A percentile compares a stretch with the other conserved stretches of the same genome.
phyloP scores from a whole-genome alignment of 352 stramenopile species.

The Phytophthora lateralis region DNA sequence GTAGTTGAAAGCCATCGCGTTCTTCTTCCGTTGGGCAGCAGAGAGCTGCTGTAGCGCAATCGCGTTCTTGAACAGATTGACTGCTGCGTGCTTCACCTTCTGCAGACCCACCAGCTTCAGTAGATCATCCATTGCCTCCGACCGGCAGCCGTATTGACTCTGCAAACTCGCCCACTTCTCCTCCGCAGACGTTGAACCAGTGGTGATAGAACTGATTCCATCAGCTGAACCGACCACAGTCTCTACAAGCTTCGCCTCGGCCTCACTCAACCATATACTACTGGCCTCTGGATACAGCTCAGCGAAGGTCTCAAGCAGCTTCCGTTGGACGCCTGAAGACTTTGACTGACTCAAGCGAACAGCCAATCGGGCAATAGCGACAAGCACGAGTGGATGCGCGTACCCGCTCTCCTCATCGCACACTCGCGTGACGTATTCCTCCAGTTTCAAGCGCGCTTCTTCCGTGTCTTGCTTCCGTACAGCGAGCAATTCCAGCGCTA shows the following conservation, averaged over 20 bases:
- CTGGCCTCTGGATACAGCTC: conserved; percentile 58
- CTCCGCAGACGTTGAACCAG: conserved; percentile 18
- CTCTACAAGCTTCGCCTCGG: conserved; percentile 32
- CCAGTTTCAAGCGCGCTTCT: conserved; percentile 38
- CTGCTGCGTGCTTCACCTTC: conserved; percentile 78
- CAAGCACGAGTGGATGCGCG: conserved; percentile 61
- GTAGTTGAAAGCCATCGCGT: conserved; percentile 69
- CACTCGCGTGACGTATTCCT: conserved; percentile 42
- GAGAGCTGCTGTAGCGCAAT: conserved; percentile 66
- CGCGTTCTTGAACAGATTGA: conserved; percentile 79
- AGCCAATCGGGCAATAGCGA: conserved; percentile 53
- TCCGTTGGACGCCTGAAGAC: conserved; percentile 27
- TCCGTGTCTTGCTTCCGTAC: conserved; percentile 45
- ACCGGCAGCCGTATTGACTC: conserved; percentile 45
- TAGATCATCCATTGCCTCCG: conserved; percentile 82
- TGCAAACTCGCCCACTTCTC: conserved; percentile 76
- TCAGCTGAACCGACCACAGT: not conserved
- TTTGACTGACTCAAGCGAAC: conserved; percentile 23
- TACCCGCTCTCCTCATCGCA: conserved; percentile 6
- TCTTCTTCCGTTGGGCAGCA: conserved; percentile 66
- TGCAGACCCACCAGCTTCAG: conserved; percentile 83
- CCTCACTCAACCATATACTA: conserved; percentile 43
- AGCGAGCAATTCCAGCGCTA: conserved; percentile 55
- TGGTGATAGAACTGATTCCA: not conserved
- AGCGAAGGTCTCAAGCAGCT: conserved; percentile 57